Base-by-base conservation (phyloP, 768 basidiomycete species). In the Lyophyllum shimeji region DNA sequence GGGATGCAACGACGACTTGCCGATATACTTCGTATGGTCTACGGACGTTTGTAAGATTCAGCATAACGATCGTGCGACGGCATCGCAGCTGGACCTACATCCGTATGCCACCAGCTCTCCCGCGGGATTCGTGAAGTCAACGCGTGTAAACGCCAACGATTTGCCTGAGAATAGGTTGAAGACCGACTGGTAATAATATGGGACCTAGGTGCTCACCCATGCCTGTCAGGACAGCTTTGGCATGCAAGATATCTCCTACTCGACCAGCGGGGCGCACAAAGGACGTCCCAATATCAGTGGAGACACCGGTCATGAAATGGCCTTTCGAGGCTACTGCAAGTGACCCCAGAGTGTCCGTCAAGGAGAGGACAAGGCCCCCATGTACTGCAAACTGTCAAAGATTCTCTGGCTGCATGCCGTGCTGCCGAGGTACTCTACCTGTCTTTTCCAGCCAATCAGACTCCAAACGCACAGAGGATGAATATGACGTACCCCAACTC, bases 21-120 rank as follows among this genome's bases (percentile, higher is more conserved):
- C 90, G 54, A 93, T 74, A 60, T 90, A 93, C 67, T 94, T 94
- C 7, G 92, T 94, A 63, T 93, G 92, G 57, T 86, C 91, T 93
- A 56, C 1, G 47, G 49, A 52, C 23, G 27, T 45, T 40, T 31
- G 44, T 37, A 49, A n/a, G 58, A 52, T 33, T 58, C 37, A 31
- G 60, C 29, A 55, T 37, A 52, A 60, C 37, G 39, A 37, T 12
- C 27, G 20, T 18, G 45, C 11, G 7, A 37, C 1, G 24, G 40
- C 9, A 53, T 13, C 20, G 33, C 52, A 56, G 47, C 23, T 20
- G n/a, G 25, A 75, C 87, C 64, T 65, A 92, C 91, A 83, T 60
- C 91, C 91, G 64, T 91, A 93, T 8, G 91, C 91, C 3, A 93
- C 86, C 17, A 93, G 69, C 40, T 87, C 81, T 0, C 90, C 90